These are phyloP conservation scores for Laburnicola sp. DNA, from an alignment of 2,329 filamentous ascomycete genomes.

Conservation along the genomic window DNA sequence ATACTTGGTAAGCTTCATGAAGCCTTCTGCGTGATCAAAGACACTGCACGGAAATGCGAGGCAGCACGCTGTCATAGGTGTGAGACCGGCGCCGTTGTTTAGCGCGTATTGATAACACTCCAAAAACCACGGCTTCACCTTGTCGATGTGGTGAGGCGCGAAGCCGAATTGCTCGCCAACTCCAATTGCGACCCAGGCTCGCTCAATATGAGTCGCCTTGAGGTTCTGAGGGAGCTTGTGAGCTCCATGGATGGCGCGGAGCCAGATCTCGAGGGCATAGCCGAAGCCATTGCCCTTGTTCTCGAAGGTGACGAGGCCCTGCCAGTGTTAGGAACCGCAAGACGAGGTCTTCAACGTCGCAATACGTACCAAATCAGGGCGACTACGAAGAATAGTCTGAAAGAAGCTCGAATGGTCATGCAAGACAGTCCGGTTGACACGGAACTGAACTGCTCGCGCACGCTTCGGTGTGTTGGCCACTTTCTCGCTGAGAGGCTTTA, in stretches of 20 bases:
- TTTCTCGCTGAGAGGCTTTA: constrained; percentile 11
- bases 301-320: constrained; percentile 16
- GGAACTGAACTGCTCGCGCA: constrained; percentile 15
- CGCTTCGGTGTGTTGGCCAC: constrained; percentile 4
- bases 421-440: constrained; percentile 12
- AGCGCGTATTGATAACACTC: constrained; percentile 15
- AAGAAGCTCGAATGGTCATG: constrained; percentile 14
- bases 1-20: constrained; percentile 26
- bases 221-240: constrained; percentile 13
- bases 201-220: constrained; percentile 14
- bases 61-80: constrained; percentile 13
- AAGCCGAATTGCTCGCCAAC: constrained; percentile 18
- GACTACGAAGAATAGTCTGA: constrained; percentile 6
- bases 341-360: not conserved
- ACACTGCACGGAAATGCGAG: constrained; percentile 19
- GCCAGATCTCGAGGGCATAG: constrained; percentile 21
- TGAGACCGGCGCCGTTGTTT: constrained; percentile 11
- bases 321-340: constrained; percentile 1
- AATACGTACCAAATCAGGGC: constrained; percentile 14
- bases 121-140: constrained; percentile 20
- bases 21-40: constrained; percentile 23
- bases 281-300: constrained; percentile 14
- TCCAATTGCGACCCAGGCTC: constrained; percentile 19
- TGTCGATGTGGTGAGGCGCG: constrained; percentile 12
- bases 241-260: constrained; percentile 15